Percentiles rank a stretch among this genome's conserved stretches.
Conservation (phyloP, 306 rosid genomes). For the Carpinus viminea region DNA sequence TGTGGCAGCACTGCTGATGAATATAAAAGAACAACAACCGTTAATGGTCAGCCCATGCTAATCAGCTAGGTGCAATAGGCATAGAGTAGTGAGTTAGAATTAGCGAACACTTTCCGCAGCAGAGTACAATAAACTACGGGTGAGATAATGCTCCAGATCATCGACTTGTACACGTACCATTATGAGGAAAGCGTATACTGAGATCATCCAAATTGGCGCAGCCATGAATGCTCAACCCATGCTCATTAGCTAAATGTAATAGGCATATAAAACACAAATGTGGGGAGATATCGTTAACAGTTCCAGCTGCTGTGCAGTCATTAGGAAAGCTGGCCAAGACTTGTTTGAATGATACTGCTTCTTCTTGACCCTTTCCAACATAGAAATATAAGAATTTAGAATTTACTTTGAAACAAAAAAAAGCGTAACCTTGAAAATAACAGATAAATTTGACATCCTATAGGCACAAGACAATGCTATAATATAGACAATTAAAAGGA, state of each 20-base stretch:
- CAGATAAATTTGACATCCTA: not conserved
- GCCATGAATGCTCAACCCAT: conserved; percentile 73
- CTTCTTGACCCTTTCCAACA: conserved; percentile 49
- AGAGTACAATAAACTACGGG: not conserved
- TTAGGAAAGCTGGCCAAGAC: conserved; percentile 68
- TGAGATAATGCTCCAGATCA: conserved; percentile 29
- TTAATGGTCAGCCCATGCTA: not conserved
- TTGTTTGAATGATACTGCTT: conserved; percentile 58
- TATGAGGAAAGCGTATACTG: conserved; percentile 44
- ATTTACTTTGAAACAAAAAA: not conserved
- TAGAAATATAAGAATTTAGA: conserved; percentile 21
- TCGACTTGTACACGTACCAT: conserved; percentile 18
- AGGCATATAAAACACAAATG: conserved; percentile 95
- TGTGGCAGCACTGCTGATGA: too few relatives aligned
- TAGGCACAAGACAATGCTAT: not conserved
- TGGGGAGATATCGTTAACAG: conserved; percentile 73
- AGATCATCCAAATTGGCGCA: conserved; percentile 71
- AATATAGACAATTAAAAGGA: not conserved
- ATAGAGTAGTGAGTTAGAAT: not conserved
- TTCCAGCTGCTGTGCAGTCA: conserved; percentile 73
- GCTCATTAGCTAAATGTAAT: conserved; percentile 89
- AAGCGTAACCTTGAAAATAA: too few relatives aligned
- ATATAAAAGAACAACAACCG: not conserved
- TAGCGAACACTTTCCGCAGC: not conserved
- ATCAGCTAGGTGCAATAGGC: not conserved